These are phyloP conservation scores for Thermoascus crustaceus DNA, from an alignment of 2,329 filamentous ascomycete genomes.

Conservation along the genomic window DNA sequence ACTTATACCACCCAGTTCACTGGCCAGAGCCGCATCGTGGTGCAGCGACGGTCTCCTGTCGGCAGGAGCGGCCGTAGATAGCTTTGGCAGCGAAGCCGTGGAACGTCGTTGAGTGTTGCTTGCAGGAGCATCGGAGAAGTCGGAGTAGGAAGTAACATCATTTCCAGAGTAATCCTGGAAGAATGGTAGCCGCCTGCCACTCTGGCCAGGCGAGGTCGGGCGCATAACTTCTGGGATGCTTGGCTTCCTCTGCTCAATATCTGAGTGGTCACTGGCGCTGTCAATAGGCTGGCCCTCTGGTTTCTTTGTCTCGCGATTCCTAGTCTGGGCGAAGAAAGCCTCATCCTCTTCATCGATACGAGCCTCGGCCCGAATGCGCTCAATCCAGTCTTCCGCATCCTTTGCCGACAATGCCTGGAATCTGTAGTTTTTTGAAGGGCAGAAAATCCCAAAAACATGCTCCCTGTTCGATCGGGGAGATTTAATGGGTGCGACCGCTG, in stretches of 20 bases:
- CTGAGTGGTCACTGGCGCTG: slow-evolving; percentile 37
- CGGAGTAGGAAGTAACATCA: slow-evolving; percentile 70
- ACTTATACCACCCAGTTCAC: slow-evolving; percentile 45
- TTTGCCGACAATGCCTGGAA: slow-evolving; percentile 65
- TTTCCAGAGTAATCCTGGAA: slow-evolving; percentile 53
- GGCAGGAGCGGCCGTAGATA: slow-evolving; percentile 20
- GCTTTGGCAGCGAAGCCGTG: slow-evolving; percentile 21
- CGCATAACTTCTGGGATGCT: slow-evolving; percentile 29
- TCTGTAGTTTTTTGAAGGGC: slow-evolving; percentile 82
- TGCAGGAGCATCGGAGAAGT: slow-evolving; percentile 61
- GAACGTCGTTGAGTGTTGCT: slow-evolving; percentile 21
- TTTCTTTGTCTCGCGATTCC: slow-evolving; percentile 13
- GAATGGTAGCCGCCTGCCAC: slow-evolving; percentile 22
- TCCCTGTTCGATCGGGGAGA: slow-evolving; percentile 81
- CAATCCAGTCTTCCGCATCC: slow-evolving; percentile 81
- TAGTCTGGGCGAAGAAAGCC: slow-evolving; percentile 53
- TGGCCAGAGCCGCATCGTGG: slow-evolving; percentile 57
- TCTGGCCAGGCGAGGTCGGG: slow-evolving; percentile 18
- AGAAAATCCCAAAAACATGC: slow-evolving; percentile 87
- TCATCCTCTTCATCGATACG: slow-evolving; percentile 84
- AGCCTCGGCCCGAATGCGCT: slow-evolving; percentile 68
- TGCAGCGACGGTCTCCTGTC: slow-evolving; percentile 25
- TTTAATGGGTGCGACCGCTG: slow-evolving; percentile 78
- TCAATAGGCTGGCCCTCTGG: slow-evolving; percentile 24
- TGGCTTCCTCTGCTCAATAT: slow-evolving; percentile 24